Conservation (phyloP, 768 basidiomycete species). For the Pleurotus cornucopiae region DNA sequence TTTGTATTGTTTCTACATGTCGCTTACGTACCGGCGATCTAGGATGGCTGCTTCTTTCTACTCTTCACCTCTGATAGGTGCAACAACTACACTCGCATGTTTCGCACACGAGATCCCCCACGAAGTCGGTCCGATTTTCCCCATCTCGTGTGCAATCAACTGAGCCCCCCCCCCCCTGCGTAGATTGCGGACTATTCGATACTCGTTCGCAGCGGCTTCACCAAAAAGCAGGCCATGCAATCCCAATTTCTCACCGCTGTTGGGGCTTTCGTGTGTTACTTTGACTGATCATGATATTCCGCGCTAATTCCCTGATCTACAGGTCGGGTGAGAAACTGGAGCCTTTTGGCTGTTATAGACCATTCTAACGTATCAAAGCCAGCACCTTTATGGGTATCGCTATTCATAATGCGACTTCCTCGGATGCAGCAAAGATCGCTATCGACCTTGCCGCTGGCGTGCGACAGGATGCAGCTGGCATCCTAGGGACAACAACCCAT, state of each 20-base stretch:
- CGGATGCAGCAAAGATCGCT: conserved; percentile 33
- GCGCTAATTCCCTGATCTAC: neutral
- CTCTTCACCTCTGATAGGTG: conserved; percentile 89
- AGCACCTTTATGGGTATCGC: conserved; percentile 88
- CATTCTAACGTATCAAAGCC: conserved; percentile 17
- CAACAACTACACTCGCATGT: conserved; percentile 92
- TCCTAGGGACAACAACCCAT: conserved; percentile 80
- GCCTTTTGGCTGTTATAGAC: conserved; percentile 15
- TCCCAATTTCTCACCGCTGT: conserved; percentile 90
- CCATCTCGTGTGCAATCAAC: neutral
- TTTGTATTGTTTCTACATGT: neutral
- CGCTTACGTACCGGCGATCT: neutral
- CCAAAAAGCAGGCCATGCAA: conserved; percentile 88
- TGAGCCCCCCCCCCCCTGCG: neutral
- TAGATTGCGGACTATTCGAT: conserved; percentile 99
- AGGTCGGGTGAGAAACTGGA: conserved; percentile 36
- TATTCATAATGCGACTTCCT: conserved; percentile 71
- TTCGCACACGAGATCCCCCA: conserved; percentile 96
- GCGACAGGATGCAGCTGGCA: conserved; percentile 67
- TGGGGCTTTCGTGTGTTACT: conserved; percentile 78
- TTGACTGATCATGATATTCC: neutral
- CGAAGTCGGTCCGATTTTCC: neutral
- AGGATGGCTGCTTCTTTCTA: conserved; percentile 98
- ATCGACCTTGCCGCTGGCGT: conserved; percentile 74
- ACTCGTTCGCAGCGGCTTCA: conserved; percentile 83